phyloP scores from a whole-genome alignment of 805 yeast species.

The Myxozyma mucilagina region DNA sequence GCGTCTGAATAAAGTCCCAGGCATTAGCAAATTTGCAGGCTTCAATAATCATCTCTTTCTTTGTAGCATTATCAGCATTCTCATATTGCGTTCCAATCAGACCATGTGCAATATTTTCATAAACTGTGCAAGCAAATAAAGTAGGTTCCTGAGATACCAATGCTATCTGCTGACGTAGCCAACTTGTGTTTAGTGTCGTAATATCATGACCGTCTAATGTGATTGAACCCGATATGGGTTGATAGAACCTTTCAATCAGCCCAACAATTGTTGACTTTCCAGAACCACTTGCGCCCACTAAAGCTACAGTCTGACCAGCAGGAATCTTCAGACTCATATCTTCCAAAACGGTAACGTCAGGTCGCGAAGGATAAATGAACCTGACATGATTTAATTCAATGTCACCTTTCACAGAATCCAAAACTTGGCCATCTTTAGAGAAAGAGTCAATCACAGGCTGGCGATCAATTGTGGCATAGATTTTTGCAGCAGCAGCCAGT shows the following conservation, averaged over 20 bases:
- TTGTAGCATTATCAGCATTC: slow-evolving; percentile 42
- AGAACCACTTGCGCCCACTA: slow-evolving; percentile 80
- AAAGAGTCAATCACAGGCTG: slow-evolving; percentile 42
- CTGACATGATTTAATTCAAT: slow-evolving; percentile 34
- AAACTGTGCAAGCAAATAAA: slow-evolving; percentile 73
- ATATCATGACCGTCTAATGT: slow-evolving; percentile 52
- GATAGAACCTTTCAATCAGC: slow-evolving; percentile 58
- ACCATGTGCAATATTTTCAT: slow-evolving; percentile 80
- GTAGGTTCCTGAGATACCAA: slow-evolving; percentile 59
- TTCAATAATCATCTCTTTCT: slow-evolving; percentile 41
- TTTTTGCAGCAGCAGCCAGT: slow-evolving; percentile 43
- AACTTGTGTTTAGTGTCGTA: slow-evolving; percentile 50
- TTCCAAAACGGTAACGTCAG: slow-evolving; percentile 36
- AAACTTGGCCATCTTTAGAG: slow-evolving; percentile 32
- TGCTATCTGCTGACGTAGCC: slow-evolving; percentile 54
- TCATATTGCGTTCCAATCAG: slow-evolving; percentile 42
- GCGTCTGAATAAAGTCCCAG: slow-evolving; percentile 48
- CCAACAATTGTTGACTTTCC: slow-evolving; percentile 51
- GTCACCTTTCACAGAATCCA: slow-evolving; percentile 42
- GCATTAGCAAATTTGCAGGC: slow-evolving; percentile 58
- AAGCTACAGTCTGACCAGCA: slow-evolving; percentile 81
- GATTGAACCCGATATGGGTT: slow-evolving; percentile 52
- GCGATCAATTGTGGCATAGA: slow-evolving; percentile 48
- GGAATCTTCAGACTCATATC: slow-evolving; percentile 46
- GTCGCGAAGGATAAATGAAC: slow-evolving; percentile 39